phyloP scores from a whole-genome alignment of 805 yeast species.

The Candida krabiensis region DNA sequence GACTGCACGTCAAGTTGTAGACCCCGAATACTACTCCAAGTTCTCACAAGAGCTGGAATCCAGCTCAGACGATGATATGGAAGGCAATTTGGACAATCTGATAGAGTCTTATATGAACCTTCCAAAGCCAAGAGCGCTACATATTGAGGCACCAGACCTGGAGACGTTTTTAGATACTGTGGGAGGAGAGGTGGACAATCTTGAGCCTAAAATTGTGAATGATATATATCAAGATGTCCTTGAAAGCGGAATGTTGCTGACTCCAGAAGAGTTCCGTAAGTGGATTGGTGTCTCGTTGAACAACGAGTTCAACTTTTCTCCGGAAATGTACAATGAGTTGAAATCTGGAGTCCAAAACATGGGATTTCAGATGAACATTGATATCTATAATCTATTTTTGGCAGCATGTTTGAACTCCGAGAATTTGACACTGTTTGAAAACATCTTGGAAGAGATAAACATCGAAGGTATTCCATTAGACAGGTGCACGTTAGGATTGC shows the following conservation, averaged over 20 bases:
- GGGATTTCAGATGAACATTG: constrained; percentile 17
- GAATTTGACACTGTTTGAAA: constrained; percentile 16
- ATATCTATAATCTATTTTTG: constrained; percentile 18
- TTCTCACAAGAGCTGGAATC: constrained; percentile 10
- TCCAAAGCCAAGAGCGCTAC: constrained; percentile 21
- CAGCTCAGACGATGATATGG: constrained; percentile 3
- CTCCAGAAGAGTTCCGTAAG: constrained; percentile 18
- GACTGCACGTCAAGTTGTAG: constrained; percentile 9
- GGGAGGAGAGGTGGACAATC: constrained; percentile 9
- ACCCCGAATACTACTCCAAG: constrained; percentile 10
- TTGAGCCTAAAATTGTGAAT: constrained; percentile 11
- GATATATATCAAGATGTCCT: constrained; percentile 21
- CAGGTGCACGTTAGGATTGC: constrained; percentile 16
- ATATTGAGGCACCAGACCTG: constrained; percentile 18
- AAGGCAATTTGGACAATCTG: constrained; percentile 5
- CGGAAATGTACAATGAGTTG: constrained; percentile 12
- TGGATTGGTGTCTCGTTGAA: constrained; percentile 15
- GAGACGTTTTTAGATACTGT: constrained; percentile 20
- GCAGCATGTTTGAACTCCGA: constrained; percentile 15
- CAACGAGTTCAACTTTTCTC: constrained; percentile 9
- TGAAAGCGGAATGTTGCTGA: constrained; percentile 19
- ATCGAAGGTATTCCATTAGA: constrained; percentile 17
- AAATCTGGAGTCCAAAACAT: constrained; percentile 7
- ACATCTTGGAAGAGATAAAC: constrained; percentile 16
- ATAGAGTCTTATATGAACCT: constrained; percentile 16